Conservation (phyloP, 495 filamentous ascomycete genomes). For the Penicillium steckii region DNA sequence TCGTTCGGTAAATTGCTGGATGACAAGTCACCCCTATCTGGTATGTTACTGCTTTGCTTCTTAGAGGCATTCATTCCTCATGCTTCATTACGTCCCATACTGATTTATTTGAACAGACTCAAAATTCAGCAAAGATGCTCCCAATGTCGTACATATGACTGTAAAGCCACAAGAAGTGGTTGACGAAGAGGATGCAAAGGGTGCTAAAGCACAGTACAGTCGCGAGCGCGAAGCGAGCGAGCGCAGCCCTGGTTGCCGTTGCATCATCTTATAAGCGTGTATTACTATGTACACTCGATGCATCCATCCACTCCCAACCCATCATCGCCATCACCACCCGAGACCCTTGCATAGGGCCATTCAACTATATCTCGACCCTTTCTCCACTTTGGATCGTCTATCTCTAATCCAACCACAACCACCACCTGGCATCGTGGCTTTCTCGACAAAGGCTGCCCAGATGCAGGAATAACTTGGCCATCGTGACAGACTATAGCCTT, state of each 20-base stretch:
- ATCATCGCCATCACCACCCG: background rate
- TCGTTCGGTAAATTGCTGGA: conserved; percentile 85
- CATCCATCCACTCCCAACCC: background rate
- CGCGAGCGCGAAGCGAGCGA: conserved; percentile 62
- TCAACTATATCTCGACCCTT: background rate
- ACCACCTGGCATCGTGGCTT: conserved; percentile 9
- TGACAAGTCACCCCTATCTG: conserved; percentile 77
- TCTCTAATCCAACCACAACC: background rate
- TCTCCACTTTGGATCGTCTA: background rate
- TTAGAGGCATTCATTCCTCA: too few species aligned
- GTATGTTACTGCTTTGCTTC: conserved; percentile 37
- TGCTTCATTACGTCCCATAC: background rate
- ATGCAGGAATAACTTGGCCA: conserved; percentile 14
- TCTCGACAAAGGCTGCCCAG: conserved; percentile 15
- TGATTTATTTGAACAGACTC: conserved; percentile 57
- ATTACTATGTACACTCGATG: too few species aligned
- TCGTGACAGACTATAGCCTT: background rate
- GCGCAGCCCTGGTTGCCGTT: conserved; percentile 68
- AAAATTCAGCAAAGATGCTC: conserved; percentile 66
- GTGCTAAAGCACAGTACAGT: conserved; percentile 59
- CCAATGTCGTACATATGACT: conserved; percentile 92
- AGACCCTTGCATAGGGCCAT: background rate
- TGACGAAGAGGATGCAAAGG: conserved; percentile 85
- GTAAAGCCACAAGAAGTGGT: conserved; percentile 84
- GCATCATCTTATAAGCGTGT: conserved; percentile 76